Evolutionary conservation across 163 green algal genomes (phyloP), one percentile per base, ranked within the genome.

Genomic region (Prototheca wickerhamii): DNA sequence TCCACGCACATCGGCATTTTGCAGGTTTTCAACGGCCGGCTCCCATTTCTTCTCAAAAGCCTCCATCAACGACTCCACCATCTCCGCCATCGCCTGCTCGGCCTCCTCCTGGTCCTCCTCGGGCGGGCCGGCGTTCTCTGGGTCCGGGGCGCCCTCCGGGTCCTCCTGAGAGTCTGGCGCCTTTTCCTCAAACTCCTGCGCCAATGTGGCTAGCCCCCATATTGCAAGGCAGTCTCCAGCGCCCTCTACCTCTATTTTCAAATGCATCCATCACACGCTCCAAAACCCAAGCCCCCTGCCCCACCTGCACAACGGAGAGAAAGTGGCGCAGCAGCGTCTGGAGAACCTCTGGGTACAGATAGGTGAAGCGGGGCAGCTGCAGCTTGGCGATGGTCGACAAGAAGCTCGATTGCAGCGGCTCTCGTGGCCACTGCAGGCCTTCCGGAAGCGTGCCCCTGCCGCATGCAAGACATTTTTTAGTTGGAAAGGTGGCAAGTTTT

Each of bases 331-430:
- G 78, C 56, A 97, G 73, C 10, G 82, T 82, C 43, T 89, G 77
- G 44, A 91, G 77, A 34, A 97, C 82, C 51, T 80, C 71, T 2
- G 91, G 91, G 77, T 96, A 86, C 31, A 84, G 72, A n/a, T 86
- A 69, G 12, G 81, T 91, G 72, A 97, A 96, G 46, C 84, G 81
- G 4, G 89, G 73, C 88, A 97, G 95, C 76, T 95, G 86, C 57
- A 97, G 68, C 25, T 84, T 78, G 42, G 71, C 72, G 57, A 96
- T 62, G 12, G 85, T 78, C 31, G 85, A 69, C 15, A 87, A 65
- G 64, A 95, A 89, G 67, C 84, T 85, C 32, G 68, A 77, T 34
- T 80, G 74, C 61, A 96, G 91, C 15, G 87, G 85, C 65, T 94
- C 86, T 17, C 65, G 61, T 4, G 87, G 87, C 86, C 88, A 96